phyloP scores from a whole-genome alignment of 768 basidiomycete genomes.

The Lactarius hatsudake region DNA sequence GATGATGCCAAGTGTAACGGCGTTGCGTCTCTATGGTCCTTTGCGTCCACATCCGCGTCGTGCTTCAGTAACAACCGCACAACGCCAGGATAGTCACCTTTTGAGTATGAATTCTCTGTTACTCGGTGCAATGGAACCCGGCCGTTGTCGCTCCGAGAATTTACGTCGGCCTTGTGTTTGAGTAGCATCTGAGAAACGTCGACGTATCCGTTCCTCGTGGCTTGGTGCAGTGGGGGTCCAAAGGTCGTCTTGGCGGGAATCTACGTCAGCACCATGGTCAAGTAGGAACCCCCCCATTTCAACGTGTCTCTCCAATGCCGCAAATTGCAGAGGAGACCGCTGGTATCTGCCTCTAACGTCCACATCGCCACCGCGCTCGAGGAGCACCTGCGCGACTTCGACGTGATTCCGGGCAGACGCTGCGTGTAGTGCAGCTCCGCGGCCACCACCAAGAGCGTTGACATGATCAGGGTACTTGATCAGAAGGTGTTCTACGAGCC shows the following conservation, averaged over 20 bases:
- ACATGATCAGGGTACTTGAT: background rate
- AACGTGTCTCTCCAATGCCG: background rate
- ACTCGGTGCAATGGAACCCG: too few relatives aligned
- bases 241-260: background rate
- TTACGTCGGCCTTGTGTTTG: too few relatives aligned
- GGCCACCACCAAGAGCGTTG: background rate
- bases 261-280: background rate
- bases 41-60: too few relatives aligned
- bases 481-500: background rate
- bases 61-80: too few relatives aligned
- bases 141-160: too few relatives aligned
- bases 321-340: background rate
- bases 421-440: background rate
- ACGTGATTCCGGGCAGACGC: background rate
- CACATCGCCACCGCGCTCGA: background rate
- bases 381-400: background rate
- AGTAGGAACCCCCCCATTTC: background rate
- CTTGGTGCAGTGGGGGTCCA: background rate
- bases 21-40: too few relatives aligned
- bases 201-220: too few relatives aligned
- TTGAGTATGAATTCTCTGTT: too few relatives aligned
- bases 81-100: too few relatives aligned
- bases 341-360: background rate
- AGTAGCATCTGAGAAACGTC: too few relatives aligned
- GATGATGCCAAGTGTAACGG: too few relatives aligned